These are phyloP conservation scores for Penicillium nucicola DNA, from an alignment of 495 filamentous ascomycete species.

Conservation along the genomic window DNA sequence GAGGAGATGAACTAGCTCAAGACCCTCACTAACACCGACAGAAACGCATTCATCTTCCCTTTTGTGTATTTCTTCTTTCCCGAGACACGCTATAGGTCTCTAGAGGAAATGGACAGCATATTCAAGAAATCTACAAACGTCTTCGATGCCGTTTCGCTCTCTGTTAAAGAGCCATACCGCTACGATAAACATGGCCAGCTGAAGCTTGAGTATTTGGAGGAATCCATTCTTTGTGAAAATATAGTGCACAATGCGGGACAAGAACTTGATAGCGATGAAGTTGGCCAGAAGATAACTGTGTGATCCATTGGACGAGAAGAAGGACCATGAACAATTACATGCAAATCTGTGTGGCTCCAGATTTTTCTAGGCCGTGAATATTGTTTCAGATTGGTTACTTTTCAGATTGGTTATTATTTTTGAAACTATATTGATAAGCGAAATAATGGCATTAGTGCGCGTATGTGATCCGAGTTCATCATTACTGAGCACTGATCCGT, in stretches of 20 bases:
- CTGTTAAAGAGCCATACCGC: slow-evolving; percentile 55
- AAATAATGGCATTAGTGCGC: no score
- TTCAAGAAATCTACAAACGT: slow-evolving; percentile 57
- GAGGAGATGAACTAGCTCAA: neutral
- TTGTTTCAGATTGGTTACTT: no score
- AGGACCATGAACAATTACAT: no score
- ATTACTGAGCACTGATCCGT: no score
- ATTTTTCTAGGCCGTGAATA: no score
- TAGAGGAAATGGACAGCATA: slow-evolving; percentile 73
- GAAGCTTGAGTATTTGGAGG: slow-evolving; percentile 29
- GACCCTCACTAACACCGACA: slow-evolving; percentile 1
- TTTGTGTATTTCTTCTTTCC: slow-evolving; percentile 64
- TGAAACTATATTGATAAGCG: no score
- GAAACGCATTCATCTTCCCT: slow-evolving; percentile 25
- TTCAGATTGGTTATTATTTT: no score
- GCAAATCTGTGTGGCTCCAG: no score
- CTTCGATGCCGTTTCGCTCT: slow-evolving; percentile 58
- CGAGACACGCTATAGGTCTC: slow-evolving; percentile 64
- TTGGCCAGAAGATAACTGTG: slow-evolving; percentile 22
- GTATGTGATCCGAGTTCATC: no score
- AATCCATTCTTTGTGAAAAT: slow-evolving; percentile 10
- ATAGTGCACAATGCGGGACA: slow-evolving; percentile 12
- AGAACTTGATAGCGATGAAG: slow-evolving; percentile 34
- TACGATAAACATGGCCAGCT: slow-evolving; percentile 70
- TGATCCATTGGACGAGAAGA: no score